These are phyloP conservation scores for Dactylellina parvicollis DNA, from an alignment of 2,329 filamentous ascomycete genomes.

Conservation along the genomic window DNA sequence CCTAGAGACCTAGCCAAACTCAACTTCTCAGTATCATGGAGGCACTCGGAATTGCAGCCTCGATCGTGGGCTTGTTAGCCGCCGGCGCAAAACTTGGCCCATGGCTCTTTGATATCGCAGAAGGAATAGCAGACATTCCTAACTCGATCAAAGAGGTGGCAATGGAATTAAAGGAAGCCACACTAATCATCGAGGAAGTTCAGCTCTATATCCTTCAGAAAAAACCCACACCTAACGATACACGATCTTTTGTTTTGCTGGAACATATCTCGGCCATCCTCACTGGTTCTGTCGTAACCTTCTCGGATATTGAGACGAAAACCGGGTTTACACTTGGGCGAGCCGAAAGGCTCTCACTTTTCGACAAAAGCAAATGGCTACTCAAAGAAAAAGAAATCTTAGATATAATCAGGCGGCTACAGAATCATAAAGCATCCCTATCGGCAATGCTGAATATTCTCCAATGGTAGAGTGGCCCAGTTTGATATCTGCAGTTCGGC, in stretches of 20 bases:
- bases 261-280: slow-evolving; percentile 33
- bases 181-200: slow-evolving; percentile 10
- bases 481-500: no score
- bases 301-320: slow-evolving; percentile 16
- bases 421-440: slow-evolving; percentile 30
- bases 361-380: slow-evolving; percentile 20
- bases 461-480: slow-evolving; percentile 20
- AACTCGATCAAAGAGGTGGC: slow-evolving; percentile 6
- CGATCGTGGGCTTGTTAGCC: slow-evolving; percentile 20
- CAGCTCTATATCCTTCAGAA: slow-evolving; percentile 1
- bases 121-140: not conserved
- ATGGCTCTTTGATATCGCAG: slow-evolving; percentile 2
- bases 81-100: slow-evolving; percentile 8
- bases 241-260: slow-evolving; percentile 15
- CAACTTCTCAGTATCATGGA: not conserved
- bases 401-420: slow-evolving; percentile 13
- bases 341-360: not conserved
- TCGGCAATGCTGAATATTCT: slow-evolving; percentile 27
- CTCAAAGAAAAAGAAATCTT: slow-evolving; percentile 24
- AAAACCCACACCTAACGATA: not conserved
- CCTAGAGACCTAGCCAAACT: no score
- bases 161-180: slow-evolving; percentile 14
- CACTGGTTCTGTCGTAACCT: slow-evolving; percentile 25
- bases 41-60: slow-evolving; percentile 16
- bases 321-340: slow-evolving; percentile 3